Evolutionary conservation across 2,329 filamentous ascomycete genomes (phyloP), one percentile per base, ranked within the genome.

Genomic region (Aquanectria penicillioides): DNA sequence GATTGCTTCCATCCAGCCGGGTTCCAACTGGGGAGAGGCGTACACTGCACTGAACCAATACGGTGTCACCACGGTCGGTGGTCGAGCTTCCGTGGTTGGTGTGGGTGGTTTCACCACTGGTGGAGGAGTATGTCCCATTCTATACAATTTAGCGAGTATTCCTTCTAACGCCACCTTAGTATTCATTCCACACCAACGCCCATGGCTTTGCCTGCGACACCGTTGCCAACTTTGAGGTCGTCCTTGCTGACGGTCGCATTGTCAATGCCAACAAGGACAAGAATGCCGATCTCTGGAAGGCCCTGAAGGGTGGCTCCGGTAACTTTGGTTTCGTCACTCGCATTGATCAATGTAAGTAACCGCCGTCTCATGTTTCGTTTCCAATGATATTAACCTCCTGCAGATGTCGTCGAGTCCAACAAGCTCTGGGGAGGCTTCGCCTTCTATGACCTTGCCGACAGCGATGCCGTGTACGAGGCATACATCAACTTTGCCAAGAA

Each of bases 241-340:
- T 83, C 3, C 73, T 81, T 1, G 74, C 74, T 0, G 67, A 75
- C 40, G 80, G 81, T 5, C 51, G 59, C 1, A 73, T 83, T 15
- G 68, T 81, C 22, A 76, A 78, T 6, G 80, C 76, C 12, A 81
- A 76, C 43, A 62, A 62, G 0, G 41, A 69, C 0, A 54, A 73
- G 7, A 74, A 82, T 48, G 10, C 66, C 0, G 79, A 82, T 33
- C 73, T 83, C 1, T 83, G 73, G 68, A 75, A 74, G 52, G 80
- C 80, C 0, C 70, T 82, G 2, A 78, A 80, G 52, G 81, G 81
- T 6, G 81, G 81, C n/a, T 74, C 75, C 4, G 77, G 74, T 37
- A 83, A 83, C 66, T 76, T 81, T 38, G 80, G 78, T n/a, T 71
- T 77, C 49, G 69, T 75, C 15, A 73, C 77, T 12, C 61, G 66